These are phyloP conservation scores for Salvia hispanica DNA, from an alignment of 257 asterid species.

Conservation along the genomic window DNA sequence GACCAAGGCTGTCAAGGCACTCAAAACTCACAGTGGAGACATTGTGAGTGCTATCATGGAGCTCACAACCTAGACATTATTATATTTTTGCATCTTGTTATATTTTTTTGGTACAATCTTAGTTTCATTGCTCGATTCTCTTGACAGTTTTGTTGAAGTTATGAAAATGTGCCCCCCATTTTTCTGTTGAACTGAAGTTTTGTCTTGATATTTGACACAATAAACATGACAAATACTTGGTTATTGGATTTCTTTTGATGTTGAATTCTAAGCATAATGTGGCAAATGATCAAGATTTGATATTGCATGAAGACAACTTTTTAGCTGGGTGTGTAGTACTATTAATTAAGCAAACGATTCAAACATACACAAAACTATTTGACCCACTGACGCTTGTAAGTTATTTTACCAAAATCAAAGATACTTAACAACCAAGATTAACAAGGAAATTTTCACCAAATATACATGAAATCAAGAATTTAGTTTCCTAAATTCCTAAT, in stretches of 20 bases:
- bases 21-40: constrained; percentile 73
- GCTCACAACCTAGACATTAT: constrained; percentile 53
- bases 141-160: constrained; percentile 21
- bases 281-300: too few relatives aligned
- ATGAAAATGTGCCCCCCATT: constrained; percentile 22
- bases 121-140: constrained; percentile 10
- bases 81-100: constrained; percentile 20
- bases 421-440: too few relatives aligned
- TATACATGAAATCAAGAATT: too few relatives aligned
- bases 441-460: too few relatives aligned
- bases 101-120: constrained; percentile 34
- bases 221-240: not conserved
- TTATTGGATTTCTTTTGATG: not conserved
- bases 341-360: too few relatives aligned
- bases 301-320: too few relatives aligned
- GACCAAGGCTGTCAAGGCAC: constrained; percentile 83
- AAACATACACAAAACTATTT: too few relatives aligned
- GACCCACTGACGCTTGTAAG: too few relatives aligned
- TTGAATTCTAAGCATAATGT: not conserved
- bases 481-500: too few relatives aligned
- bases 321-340: too few relatives aligned
- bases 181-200: not conserved
- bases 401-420: too few relatives aligned
- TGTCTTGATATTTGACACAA: too few relatives aligned
- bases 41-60: constrained; percentile 95